These are phyloP conservation scores for Fusarium globosum DNA, from an alignment of 2,329 filamentous ascomycete genomes.

Conservation along the genomic window DNA sequence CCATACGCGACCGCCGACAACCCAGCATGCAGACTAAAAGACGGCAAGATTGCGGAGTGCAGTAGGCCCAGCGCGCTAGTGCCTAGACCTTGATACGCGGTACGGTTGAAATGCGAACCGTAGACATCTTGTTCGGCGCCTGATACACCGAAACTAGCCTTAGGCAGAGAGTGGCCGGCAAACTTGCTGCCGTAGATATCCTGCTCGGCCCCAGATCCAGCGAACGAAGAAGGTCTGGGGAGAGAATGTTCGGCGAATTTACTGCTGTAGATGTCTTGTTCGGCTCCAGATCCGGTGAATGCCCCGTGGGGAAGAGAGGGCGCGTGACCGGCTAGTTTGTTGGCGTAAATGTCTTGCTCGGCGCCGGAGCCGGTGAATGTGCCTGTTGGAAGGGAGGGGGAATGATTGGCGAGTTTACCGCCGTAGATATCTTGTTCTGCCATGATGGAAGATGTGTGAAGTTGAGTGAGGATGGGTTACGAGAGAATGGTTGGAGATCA, in stretches of 20 bases:
- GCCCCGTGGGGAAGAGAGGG: not conserved
- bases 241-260: constrained; percentile 2
- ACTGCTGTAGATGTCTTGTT: constrained; percentile 4
- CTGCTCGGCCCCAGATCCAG: constrained; percentile 5
- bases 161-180: not conserved
- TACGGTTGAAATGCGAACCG: constrained; percentile 16
- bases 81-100: not conserved
- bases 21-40: constrained; percentile 10
- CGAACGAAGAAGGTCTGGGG: not conserved
- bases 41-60: constrained; percentile 9
- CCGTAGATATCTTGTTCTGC: constrained; percentile 15
- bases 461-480: not conserved
- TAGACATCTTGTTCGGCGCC: constrained; percentile 15
- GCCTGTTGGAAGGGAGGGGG: not conserved
- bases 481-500: not conserved
- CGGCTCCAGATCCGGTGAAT: constrained; percentile 3
- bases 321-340: not conserved
- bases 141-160: not conserved
- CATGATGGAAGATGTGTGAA: not conserved
- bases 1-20: constrained; percentile 7
- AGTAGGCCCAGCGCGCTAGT: constrained; percentile 13
- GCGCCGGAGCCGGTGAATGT: not conserved
- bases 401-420: not conserved
- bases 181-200: constrained; percentile 5
- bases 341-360: constrained; percentile 9